Evolutionary conservation across 495 filamentous ascomycete genomes (phyloP), one percentile per base, ranked within the genome.

Genomic region (Xylona heveae): DNA sequence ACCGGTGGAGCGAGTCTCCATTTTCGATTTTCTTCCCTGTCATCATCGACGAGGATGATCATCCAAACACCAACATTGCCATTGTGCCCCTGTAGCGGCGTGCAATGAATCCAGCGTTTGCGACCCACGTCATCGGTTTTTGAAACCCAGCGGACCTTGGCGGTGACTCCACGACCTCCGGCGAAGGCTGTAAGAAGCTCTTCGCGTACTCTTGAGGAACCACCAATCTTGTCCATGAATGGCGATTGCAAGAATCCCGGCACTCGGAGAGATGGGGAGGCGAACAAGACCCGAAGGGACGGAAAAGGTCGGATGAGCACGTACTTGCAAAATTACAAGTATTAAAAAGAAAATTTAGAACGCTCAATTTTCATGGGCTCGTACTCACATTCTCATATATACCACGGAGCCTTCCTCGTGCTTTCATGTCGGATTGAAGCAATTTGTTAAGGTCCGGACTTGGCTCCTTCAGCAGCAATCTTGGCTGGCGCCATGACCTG

Each of bases 11-110:
- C 35, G 9, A 30, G 10, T 8, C 28, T 13, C 30, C 34, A 24
- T 13, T 12, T n/a, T 18, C 16, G 2, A 6, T 6, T 14, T 4
- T 12, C 34, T 10, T 36, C 31, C 6, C 15, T 31, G 34, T 62
- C 58, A 19, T 50, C 48, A 33, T 72, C 67, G 0, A 73, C 60
- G 41, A 75, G 56, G 0, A 73, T 59, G 12, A 74, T 54, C 64
- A 76, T 69, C 68, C 66, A 73, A 0, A 71, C 68, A 30, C 70
- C 71, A 6, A 72, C 55, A 6, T 57, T 50, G 10, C 64, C 61
- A 37, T 73, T 61, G 19, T 46, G 53, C 1, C 69, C 67, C 9
- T 67, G 30, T 8, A 74, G 47, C 7, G 70, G 68, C 20, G 67
- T 73, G 45, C 65, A 69, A 39, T 73, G 68, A 24, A 74, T 63